Evolutionary conservation across 2,329 filamentous ascomycete species (phyloP), one percentile per base, ranked within the genome.

Genomic region (Magnaporthales sp.): DNA sequence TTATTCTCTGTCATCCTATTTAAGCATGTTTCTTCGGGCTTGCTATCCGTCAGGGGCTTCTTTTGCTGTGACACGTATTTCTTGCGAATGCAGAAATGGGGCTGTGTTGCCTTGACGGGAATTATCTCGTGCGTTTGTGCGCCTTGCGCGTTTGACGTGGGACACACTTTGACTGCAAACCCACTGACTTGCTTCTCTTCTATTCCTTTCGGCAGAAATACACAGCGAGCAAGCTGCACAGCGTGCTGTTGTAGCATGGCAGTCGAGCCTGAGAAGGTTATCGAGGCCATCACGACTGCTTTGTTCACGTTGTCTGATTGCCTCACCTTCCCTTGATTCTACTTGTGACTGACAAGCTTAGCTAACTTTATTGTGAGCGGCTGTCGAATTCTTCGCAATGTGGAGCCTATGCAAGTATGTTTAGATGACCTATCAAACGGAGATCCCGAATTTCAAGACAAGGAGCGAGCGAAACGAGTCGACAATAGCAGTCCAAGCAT

Each of bases 51-150:
- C 22, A 58, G 24, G 54, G 54, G 54, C 5, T 11, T 26, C n/a
- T 26, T 10, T 26, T 24, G n/a, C 54, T 24, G 54, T 26, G 11
- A 58, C 22, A 26, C 22, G 9, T 9, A 58, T 26, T 58, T 64
- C 24, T 26, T 51, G 11, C 13, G 32, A 64, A 27, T 46, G 62
- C 62, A 51, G 19, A 61, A 64, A 64, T 46, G 62, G 62, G 62
- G 24, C 62, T 64, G 62, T 64, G 62, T 64, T 64, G 32, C 62
- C 62, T 46, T 13, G 62, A 46, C 62, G 32, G 62, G 62, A 22
- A 58, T 46, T 46, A 27, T 64, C 46, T 64, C 22, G 24, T 64
- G 62, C 62, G 62, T 64, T 64, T 64, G 62, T 64, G 31, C 62
- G 62, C 32, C 54, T 58, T 58, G 54, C 9, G 54, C 24, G 54